Conservation (phyloP, 305 asterid genomes). For the Fraxinus xanthoxyloides region DNA sequence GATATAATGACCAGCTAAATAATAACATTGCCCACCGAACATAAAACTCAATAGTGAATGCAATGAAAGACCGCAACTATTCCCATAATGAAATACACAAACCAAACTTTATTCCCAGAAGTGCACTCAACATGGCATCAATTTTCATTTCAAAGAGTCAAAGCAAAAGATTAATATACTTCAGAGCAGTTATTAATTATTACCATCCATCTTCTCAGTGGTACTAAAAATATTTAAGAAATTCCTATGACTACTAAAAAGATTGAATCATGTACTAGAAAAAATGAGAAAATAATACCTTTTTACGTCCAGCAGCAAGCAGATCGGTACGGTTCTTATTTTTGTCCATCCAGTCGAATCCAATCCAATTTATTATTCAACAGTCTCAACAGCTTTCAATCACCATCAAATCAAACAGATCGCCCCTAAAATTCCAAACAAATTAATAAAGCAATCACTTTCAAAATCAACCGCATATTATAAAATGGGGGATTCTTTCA, state of each 20-base stretch:
- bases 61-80: background rate
- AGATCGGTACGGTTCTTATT: constrained; percentile 84
- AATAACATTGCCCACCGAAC: background rate
- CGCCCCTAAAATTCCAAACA: constrained; percentile 33
- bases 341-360: constrained; percentile 64
- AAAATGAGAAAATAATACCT: constrained; percentile 36
- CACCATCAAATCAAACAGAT: constrained; percentile 42
- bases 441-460: background rate
- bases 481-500: background rate
- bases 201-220: background rate
- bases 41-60: background rate
- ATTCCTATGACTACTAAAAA: background rate
- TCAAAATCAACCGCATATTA: background rate
- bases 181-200: background rate
- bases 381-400: constrained; percentile 30
- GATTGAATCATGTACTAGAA: background rate
- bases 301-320: constrained; percentile 90
- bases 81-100: background rate
- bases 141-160: background rate
- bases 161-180: background rate
- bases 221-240: background rate
- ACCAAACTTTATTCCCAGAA: background rate
- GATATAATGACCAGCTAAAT: background rate
- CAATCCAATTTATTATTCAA: constrained; percentile 30
- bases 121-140: background rate